These are phyloP conservation scores for Wickerhamomyces queroliae DNA, from an alignment of 805 yeast genomes.

Conservation along the genomic window DNA sequence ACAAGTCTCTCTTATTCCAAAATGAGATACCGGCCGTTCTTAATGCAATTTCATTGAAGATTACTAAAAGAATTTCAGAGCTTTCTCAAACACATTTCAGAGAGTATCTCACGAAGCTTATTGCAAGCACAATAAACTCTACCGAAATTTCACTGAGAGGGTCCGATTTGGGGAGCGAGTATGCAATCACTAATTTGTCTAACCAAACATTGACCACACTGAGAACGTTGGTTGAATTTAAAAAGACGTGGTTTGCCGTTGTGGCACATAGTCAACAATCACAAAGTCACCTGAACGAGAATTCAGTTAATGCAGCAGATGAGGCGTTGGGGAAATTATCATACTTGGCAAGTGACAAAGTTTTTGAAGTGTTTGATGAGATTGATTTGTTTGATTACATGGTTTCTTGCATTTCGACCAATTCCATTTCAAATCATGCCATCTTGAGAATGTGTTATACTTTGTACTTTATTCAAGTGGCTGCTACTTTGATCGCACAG, in stretches of 20 bases:
- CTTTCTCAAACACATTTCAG: conserved; percentile 25
- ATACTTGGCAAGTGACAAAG: conserved; percentile 26
- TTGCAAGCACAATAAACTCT: conserved; percentile 56
- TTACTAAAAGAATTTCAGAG: conserved; percentile 21
- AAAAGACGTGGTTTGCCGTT: conserved; percentile 8
- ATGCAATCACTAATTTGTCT: conserved; percentile 52
- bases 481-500: conserved; percentile 17
- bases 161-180: conserved; percentile 26
- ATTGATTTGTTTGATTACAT: conserved; percentile 49
- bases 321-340: conserved; percentile 28
- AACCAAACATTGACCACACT: conserved; percentile 56
- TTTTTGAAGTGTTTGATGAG: conserved; percentile 31
- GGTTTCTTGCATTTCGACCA: conserved; percentile 43
- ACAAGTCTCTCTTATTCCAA: conserved; percentile 3
- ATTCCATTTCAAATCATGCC: conserved; percentile 39
- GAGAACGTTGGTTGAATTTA: conserved; percentile 40
- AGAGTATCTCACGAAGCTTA: conserved; percentile 23
- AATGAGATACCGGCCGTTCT: conserved; percentile 5
- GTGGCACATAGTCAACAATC: conserved; percentile 1
- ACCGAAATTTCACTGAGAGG: conserved; percentile 65
- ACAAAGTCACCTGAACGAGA: not conserved
- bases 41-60: conserved; percentile 3
- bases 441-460: conserved; percentile 43
- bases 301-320: conserved; percentile 12
- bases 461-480: conserved; percentile 46